Conservation (phyloP, 2,329 filamentous ascomycete species). For the Pezicula radicicola region DNA sequence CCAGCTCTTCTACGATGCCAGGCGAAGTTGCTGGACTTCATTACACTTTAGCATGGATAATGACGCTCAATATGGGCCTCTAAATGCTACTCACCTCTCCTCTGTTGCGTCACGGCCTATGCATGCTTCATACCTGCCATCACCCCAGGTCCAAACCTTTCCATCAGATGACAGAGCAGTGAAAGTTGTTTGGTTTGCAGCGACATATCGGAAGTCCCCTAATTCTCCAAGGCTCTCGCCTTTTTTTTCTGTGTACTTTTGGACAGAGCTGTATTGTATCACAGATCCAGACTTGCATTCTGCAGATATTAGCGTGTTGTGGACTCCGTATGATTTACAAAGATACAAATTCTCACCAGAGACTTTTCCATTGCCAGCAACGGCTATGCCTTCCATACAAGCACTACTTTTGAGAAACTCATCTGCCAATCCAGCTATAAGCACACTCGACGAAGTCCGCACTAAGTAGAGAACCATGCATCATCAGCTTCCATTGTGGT, state of each 20-base stretch:
- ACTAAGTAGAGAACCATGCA: background rate
- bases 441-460: background rate
- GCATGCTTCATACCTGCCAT: constrained; percentile 53
- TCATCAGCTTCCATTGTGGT: background rate
- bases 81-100: constrained; percentile 8
- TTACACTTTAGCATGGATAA: too few relatives aligned
- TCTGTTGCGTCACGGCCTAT: constrained; percentile 46
- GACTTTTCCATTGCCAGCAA: constrained; percentile 1
- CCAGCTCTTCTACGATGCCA: constrained; percentile 44
- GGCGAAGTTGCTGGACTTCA: constrained; percentile 44
- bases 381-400: background rate
- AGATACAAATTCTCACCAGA: background rate
- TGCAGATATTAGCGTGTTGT: background rate
- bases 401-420: background rate
- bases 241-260: constrained; percentile 5
- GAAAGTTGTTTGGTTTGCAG: constrained; percentile 36
- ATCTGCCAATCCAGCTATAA: background rate
- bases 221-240: background rate
- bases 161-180: constrained; percentile 32
- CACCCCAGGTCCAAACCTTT: constrained; percentile 46
- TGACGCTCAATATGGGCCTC: constrained; percentile 6
- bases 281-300: constrained; percentile 3
- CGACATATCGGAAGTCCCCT: constrained; percentile 13
- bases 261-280: constrained; percentile 14
- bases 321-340: too few relatives aligned